A percentile compares a stretch with the other conserved stretches of the same genome.
Evolutionary conservation across 805 yeast species (phyloP).

Genomic region (Wickerhamomyces bovis): DNA sequence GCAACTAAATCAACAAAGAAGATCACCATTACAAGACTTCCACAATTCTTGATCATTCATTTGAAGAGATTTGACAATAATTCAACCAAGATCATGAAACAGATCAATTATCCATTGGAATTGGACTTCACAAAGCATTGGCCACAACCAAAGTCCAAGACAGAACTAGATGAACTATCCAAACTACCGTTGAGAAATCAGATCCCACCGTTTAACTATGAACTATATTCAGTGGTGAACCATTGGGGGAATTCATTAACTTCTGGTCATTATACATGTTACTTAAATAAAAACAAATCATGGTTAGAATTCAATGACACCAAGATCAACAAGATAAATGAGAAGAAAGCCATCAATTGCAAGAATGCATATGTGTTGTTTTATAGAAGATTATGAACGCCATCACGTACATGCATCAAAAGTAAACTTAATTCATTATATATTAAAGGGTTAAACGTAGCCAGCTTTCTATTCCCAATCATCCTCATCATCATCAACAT

Average conservation of each 20-base stretch:
- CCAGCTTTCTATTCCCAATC: conserved; percentile 47
- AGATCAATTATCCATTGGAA: conserved; percentile 60
- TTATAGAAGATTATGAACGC: conserved; percentile 45
- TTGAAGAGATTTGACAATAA: conserved; percentile 69
- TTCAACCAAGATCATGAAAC: conserved; percentile 32
- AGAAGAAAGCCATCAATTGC: conserved; percentile 52
- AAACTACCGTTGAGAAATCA: conserved; percentile 68
- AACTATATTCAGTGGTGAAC: conserved; percentile 73
- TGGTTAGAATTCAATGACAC: conserved; percentile 73
- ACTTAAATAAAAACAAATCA: conserved; percentile 63
- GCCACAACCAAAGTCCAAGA: conserved; percentile 8
- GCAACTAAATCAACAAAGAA: conserved; percentile 62
- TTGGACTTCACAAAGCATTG: conserved; percentile 41
- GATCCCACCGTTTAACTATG: conserved; percentile 71
- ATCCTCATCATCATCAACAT: too few relatives aligned
- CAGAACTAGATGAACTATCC: conserved; percentile 18
- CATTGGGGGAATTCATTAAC: conserved; percentile 70
- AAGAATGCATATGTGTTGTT: conserved; percentile 77
- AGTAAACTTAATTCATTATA: not conserved
- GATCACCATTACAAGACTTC: conserved; percentile 69
- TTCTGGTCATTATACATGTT: conserved; percentile 88
- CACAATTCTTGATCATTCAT: conserved; percentile 74
- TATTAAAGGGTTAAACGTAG: too few relatives aligned
- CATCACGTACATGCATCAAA: too few relatives aligned
- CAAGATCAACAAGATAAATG: conserved; percentile 48